phyloP scores from a whole-genome alignment of 2,329 filamentous ascomycete species.

The Xylariaceae sp. region DNA sequence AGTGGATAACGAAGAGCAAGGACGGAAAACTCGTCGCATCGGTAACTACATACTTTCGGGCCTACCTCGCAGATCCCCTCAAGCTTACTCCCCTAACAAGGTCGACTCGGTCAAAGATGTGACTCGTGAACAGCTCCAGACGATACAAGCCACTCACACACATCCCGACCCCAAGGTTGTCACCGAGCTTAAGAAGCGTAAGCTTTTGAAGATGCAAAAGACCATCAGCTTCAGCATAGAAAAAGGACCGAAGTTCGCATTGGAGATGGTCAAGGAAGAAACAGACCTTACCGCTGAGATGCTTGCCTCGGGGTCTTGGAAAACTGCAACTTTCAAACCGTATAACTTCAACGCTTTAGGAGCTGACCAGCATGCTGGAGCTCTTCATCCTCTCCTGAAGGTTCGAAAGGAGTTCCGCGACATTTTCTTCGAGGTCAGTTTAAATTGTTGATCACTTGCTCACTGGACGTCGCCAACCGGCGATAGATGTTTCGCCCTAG shows the following conservation, averaged over 20 bases:
- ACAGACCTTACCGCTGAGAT: constrained; percentile 95
- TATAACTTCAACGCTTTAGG: constrained; percentile 55
- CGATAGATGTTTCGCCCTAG: too few relatives aligned
- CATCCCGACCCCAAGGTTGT: constrained; percentile 71
- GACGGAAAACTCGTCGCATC: too few relatives aligned
- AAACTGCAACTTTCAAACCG: constrained; percentile 83
- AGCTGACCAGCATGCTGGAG: constrained; percentile 57
- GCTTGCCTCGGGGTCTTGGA: constrained; percentile 84
- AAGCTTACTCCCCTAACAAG: constrained; percentile 49
- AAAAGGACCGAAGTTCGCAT: constrained; percentile 85
- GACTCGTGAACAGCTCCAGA: constrained; percentile 70
- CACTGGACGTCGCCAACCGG: too few relatives aligned
- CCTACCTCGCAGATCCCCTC: too few relatives aligned
- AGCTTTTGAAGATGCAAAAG: constrained; percentile 80
- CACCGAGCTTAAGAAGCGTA: constrained; percentile 84
- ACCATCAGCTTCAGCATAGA: constrained; percentile 76
- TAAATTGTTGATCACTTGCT: too few relatives aligned
- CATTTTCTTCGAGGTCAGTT: constrained; percentile 99
- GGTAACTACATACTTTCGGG: too few relatives aligned
- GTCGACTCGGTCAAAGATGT: constrained; percentile 75
- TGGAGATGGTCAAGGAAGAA: constrained; percentile 86
- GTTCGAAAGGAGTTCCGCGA: constrained; percentile 89
- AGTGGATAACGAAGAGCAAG: constrained; percentile 57
- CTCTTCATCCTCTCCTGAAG: constrained; percentile 77
- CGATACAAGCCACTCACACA: constrained; percentile 66